These are phyloP conservation scores for Trichoderma afroharzianum DNA, from an alignment of 2,329 filamentous ascomycete genomes.

Conservation along the genomic window DNA sequence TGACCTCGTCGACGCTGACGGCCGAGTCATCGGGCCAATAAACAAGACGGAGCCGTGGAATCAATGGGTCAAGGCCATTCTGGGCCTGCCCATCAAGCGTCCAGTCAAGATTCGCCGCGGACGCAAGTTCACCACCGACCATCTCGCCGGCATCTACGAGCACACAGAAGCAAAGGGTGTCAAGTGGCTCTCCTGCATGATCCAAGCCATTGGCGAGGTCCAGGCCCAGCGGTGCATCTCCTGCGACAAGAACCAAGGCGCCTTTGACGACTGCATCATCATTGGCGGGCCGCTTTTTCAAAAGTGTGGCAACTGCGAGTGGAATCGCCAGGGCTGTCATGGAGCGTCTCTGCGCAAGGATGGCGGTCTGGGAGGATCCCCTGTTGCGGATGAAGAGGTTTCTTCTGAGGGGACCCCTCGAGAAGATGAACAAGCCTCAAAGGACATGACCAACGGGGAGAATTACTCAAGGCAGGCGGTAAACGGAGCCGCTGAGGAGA, in stretches of 20 bases:
- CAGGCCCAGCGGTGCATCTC: conserved; percentile 39
- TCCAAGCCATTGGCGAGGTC: conserved; percentile 46
- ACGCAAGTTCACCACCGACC: conserved; percentile 38
- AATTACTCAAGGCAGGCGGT: neutral
- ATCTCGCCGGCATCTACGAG: conserved; percentile 41
- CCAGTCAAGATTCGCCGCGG: conserved; percentile 40
- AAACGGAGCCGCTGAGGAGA: neutral
- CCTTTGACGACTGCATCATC: conserved; percentile 44
- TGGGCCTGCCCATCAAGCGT: conserved; percentile 37
- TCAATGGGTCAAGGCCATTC: conserved; percentile 38
- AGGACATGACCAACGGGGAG: neutral
- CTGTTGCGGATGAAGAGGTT: neutral
- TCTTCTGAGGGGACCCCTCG: neutral
- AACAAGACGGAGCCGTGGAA: conserved; percentile 38
- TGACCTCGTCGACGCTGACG: conserved; percentile 37
- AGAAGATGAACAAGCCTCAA: neutral
- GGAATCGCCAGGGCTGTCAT: conserved; percentile 41
- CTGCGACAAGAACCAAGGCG: conserved; percentile 42
- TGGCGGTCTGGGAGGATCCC: neutral
- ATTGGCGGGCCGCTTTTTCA: conserved; percentile 41
- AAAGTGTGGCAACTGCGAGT: conserved; percentile 51
- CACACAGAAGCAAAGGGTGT: conserved; percentile 40
- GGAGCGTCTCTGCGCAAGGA: conserved; percentile 22
- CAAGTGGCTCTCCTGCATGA: conserved; percentile 48
- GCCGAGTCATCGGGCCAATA: conserved; percentile 37